Conservation (phyloP, 176 grass and related monocot genomes). For the Dendrocalamus sinicus region DNA sequence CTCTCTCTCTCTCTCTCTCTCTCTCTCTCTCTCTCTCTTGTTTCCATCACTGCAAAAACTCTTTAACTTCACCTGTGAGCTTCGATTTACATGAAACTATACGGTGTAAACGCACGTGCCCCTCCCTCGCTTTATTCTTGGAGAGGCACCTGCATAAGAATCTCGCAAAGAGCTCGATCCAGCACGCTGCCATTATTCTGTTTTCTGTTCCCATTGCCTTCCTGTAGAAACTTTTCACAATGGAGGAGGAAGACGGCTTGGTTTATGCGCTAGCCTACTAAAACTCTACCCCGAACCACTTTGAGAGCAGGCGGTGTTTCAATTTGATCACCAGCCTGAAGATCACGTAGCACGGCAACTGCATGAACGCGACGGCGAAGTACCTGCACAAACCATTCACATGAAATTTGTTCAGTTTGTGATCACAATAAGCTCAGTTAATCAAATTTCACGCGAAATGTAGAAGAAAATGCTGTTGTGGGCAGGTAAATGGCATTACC, state of each 20-base stretch:
- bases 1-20: neutral
- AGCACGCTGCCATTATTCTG: slow-evolving; percentile 2
- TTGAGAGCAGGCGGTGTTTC: slow-evolving; percentile 66
- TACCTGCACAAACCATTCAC: slow-evolving; percentile 53
- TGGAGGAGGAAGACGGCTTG: slow-evolving; percentile 14
- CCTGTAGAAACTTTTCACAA: neutral
- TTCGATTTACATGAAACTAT: slow-evolving; percentile 49
- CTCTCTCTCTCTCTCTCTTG: neutral
- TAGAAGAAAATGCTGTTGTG: neutral
- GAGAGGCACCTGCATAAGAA: slow-evolving; percentile 36
- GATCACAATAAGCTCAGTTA: neutral
- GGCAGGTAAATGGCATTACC: slow-evolving; percentile 54
- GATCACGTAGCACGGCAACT: slow-evolving; percentile 77
- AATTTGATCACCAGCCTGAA: slow-evolving; percentile 74
- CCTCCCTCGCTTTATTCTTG: slow-evolving; percentile 26
- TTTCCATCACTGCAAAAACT: slow-evolving; percentile 44
- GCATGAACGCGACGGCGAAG: slow-evolving; percentile 67
- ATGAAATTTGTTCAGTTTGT: neutral
- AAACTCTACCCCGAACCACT: slow-evolving; percentile 46
- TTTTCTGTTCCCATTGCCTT: neutral
- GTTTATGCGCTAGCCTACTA: slow-evolving; percentile 13
- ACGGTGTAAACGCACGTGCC: slow-evolving; percentile 29
- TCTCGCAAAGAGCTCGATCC: slow-evolving; percentile 2
- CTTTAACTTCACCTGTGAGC: slow-evolving; percentile 34
- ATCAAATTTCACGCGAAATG: neutral